phyloP scores from a whole-genome alignment of 2,329 filamentous ascomycete genomes.

The Myriosclerotinia curreyana region DNA sequence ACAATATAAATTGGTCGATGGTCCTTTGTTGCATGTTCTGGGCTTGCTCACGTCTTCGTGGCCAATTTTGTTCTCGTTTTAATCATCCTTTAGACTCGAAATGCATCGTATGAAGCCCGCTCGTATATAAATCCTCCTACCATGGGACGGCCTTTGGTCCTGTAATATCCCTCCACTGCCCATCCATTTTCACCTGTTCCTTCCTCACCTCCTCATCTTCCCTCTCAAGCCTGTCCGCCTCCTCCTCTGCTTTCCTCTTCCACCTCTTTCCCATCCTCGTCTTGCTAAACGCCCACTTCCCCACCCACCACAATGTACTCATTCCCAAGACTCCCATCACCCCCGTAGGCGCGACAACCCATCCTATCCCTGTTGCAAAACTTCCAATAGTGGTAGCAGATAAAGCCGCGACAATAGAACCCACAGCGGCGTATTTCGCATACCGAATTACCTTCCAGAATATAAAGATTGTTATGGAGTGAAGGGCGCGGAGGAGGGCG shows the following conservation, averaged over 20 bases:
- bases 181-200: conserved; percentile 32
- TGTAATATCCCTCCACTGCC: conserved; percentile 37
- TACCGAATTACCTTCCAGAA: conserved; percentile 40
- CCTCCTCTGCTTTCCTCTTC: conserved; percentile 30
- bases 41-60: neutral
- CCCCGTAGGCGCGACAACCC: conserved; percentile 37
- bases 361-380: conserved; percentile 34
- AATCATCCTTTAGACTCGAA: neutral
- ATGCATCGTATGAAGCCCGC: neutral
- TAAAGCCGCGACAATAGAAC: conserved; percentile 34
- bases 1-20: neutral
- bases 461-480: conserved; percentile 35
- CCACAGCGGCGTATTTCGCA: conserved; percentile 38
- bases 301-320: conserved; percentile 35
- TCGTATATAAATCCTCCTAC: conserved; percentile 24
- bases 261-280: conserved; percentile 26
- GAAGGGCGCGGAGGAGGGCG: conserved; percentile 36
- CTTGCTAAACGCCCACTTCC: conserved; percentile 39
- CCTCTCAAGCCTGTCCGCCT: conserved; percentile 21
- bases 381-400: conserved; percentile 37
- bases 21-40: neutral
- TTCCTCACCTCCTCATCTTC: conserved; percentile 26
- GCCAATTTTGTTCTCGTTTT: neutral
- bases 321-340: conserved; percentile 34
- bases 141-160: conserved; percentile 37